Percentiles rank a stretch among this genome's conserved stretches.
Evolutionary conservation across 352 stramenopile genomes (phyloP).

Genomic region (Globisporangium parvum): DNA sequence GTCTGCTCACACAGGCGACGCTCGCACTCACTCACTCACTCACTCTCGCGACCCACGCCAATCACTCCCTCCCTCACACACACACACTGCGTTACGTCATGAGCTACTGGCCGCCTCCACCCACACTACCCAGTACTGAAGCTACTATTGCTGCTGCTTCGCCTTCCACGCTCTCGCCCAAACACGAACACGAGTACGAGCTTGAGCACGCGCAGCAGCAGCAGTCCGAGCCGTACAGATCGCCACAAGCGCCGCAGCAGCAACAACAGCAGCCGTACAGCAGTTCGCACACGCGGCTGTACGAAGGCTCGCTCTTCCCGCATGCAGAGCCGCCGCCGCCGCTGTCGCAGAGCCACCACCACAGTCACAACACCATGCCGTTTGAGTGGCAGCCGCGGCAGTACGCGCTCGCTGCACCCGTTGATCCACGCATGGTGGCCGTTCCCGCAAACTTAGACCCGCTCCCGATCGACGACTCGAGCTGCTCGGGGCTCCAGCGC

Average conservation of each 20-base stretch:
- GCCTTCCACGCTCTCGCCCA: not conserved
- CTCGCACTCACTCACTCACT: not conserved
- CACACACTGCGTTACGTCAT: not conserved
- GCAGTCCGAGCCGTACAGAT: not conserved
- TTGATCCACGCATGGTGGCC: not conserved
- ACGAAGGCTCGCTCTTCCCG: not conserved
- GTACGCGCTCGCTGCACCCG: not conserved
- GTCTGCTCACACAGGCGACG: conserved; percentile 1
- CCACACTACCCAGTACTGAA: not conserved
- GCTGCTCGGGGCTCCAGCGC: not conserved
- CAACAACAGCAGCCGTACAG: not conserved
- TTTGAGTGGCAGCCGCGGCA: not conserved
- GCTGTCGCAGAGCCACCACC: not conserved
- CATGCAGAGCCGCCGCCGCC: not conserved
- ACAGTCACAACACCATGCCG: not conserved
- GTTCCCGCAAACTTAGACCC: conserved; percentile 4
- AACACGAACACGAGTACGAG: not conserved
- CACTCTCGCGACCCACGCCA: not conserved
- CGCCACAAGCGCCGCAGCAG: not conserved
- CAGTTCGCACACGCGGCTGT: not conserved
- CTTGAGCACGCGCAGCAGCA: not conserved
- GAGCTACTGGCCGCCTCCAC: conserved; percentile 8
- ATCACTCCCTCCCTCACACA: not conserved
- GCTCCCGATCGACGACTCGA: conserved; percentile 3
- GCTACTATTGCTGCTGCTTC: not conserved